Evolutionary conservation across 768 basidiomycete species (phyloP), one percentile per base, ranked within the genome.

Genomic region (Pleurotus salmoneostramineus): DNA sequence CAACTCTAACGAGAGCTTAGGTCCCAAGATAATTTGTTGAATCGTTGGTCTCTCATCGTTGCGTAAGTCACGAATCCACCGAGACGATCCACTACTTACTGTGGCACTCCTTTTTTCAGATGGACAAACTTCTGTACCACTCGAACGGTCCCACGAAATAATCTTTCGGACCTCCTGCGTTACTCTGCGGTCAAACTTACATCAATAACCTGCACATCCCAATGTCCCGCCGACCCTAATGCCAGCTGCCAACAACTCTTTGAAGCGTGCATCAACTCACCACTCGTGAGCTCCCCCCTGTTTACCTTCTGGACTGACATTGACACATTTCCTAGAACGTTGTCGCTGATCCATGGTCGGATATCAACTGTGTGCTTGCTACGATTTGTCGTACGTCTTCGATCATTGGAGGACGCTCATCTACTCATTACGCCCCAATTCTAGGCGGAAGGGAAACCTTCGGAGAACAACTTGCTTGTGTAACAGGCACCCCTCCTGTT

Each of bases 121-220:
- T 58, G 60, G 60, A 61, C 58, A 3, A 61, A 59, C 42, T 59
- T 61, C 42, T 61, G 60, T 54, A 36, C 35, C 8, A 58, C 52
- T n/a, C 33, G 35, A n/a, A 17, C 47, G 12, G 58, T 61, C 34
- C 60, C 60, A 3, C 21, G 58, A 35, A 40, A 36, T n/a, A 61
- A 61, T 32, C 42, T 59, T 32, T 61, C 58, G 6, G 60, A 61
- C 32, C 56, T 61, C 32, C 48, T 61, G 14, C 52, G 56, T 14
- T 61, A 61, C 17, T 61, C 60, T 8, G 49, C 51, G 17, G 21
- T 6, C 8, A n/a, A 51, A 8, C 57, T 61, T n/a, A 61, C 60
- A 4, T 43, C 47, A 11, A 58, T 57, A 3, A 49, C 60, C 11
- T 61, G 60, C 31, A 15, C 33, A 5, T 21, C 47, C 10, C 40